Evolutionary conservation across 2,329 filamentous ascomycete genomes (phyloP).

Genomic region (Clonostachys solani): DNA sequence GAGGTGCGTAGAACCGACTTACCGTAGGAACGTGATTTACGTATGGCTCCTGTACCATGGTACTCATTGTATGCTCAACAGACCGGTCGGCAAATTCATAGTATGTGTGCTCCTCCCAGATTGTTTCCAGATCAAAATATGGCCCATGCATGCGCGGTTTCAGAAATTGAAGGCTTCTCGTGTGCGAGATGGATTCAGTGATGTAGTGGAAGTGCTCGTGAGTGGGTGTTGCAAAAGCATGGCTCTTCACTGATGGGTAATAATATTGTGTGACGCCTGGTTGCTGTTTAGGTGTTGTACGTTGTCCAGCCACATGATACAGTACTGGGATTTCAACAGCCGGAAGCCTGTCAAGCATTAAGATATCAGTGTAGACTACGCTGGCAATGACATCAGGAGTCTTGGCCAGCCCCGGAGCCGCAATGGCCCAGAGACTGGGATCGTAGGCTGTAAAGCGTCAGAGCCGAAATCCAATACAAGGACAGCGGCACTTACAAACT

Average conservation of each 20-base stretch:
- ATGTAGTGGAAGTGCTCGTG: slow-evolving; percentile 62
- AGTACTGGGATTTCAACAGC: slow-evolving; percentile 6
- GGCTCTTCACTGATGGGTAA: slow-evolving; percentile 26
- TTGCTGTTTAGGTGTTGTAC: not conserved
- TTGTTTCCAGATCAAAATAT: slow-evolving; percentile 65
- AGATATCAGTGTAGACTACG: slow-evolving; percentile 11
- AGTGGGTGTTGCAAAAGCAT: slow-evolving; percentile 37
- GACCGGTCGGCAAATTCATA: slow-evolving; percentile 64
- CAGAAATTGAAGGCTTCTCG: slow-evolving; percentile 58
- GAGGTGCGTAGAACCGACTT: slow-evolving; percentile 13
- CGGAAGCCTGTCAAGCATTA: too few relatives aligned
- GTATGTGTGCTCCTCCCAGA: slow-evolving; percentile 73
- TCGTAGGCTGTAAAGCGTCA: slow-evolving; percentile 3
- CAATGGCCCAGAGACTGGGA: slow-evolving; percentile 10
- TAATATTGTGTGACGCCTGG: slow-evolving; percentile 23
- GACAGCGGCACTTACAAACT: slow-evolving; percentile 19
- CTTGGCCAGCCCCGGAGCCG: slow-evolving; percentile 9
- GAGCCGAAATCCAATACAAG: too few relatives aligned
- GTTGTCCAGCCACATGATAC: slow-evolving; percentile 8
- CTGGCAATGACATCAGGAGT: slow-evolving; percentile 12
- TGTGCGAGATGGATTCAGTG: slow-evolving; percentile 73
- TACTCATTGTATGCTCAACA: slow-evolving; percentile 72
- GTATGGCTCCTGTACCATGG: slow-evolving; percentile 76
- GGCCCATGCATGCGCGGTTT: slow-evolving; percentile 59
- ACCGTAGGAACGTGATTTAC: slow-evolving; percentile 74